Evolutionary conservation across 75 land plant species (phyloP).

Genomic region (Pinus tabuliformis): DNA sequence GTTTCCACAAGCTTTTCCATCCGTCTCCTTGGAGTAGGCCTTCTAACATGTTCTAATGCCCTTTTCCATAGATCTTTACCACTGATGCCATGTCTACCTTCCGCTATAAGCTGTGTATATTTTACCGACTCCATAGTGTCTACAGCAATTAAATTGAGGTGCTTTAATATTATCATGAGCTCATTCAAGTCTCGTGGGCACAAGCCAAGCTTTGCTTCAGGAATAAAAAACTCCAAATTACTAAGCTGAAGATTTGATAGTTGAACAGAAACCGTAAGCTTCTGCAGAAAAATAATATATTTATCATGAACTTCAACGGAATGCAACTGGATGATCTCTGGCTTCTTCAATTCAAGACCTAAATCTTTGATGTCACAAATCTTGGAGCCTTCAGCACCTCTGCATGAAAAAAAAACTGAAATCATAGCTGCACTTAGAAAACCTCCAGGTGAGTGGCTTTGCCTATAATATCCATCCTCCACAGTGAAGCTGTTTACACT

Average conservation of each 20-base stretch:
- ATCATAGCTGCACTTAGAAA: constrained; percentile 1
- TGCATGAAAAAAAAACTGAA: not conserved
- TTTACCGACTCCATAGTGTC: not conserved
- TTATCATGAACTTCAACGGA: not conserved
- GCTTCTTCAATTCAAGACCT: constrained; percentile 7
- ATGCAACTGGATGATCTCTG: not conserved
- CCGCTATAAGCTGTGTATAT: not conserved
- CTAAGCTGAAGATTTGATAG: not conserved
- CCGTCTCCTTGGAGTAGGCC: not conserved
- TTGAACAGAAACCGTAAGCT: not conserved
- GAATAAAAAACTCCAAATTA: constrained; percentile 4
- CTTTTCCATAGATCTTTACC: not conserved
- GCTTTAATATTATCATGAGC: constrained; percentile 3
- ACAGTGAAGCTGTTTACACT: not conserved
- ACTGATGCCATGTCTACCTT: not conserved
- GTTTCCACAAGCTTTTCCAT: constrained; percentile 4
- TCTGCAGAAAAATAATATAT: not conserved
- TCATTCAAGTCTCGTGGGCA: not conserved
- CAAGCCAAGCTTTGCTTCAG: not conserved
- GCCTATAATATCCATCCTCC: constrained; percentile 1
- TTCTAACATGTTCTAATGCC: not conserved
- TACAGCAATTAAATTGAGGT: not conserved
- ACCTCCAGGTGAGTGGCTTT: constrained; percentile 2
- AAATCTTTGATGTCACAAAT: not conserved
- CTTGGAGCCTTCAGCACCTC: constrained; percentile 2